These are phyloP conservation scores for Candolleomyces efflorescens DNA, from an alignment of 768 basidiomycete species.

Conservation along the genomic window DNA sequence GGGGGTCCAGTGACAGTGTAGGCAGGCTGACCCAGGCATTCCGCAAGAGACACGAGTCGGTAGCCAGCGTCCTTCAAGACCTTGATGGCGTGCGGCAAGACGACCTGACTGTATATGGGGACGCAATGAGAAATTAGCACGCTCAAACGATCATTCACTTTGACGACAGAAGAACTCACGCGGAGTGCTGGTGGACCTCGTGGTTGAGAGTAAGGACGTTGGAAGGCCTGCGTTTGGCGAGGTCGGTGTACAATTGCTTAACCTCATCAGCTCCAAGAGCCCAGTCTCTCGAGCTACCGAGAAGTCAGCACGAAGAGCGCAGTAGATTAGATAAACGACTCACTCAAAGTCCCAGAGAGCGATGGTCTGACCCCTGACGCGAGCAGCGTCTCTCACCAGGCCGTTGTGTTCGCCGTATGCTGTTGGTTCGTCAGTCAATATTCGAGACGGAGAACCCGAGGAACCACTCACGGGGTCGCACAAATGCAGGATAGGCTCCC, in stretches of 20 bases:
- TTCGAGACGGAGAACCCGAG: not conserved
- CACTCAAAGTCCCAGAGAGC: slow-evolving; percentile 21
- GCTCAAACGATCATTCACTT: slow-evolving; percentile 8
- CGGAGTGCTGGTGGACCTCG: slow-evolving; percentile 19
- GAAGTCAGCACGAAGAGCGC: slow-evolving; percentile 17
- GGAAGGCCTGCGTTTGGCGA: slow-evolving; percentile 20
- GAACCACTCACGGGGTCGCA: slow-evolving; percentile 22
- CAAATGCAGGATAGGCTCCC: slow-evolving; percentile 18
- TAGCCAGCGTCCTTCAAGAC: slow-evolving; percentile 33
- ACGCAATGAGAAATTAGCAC: not conserved
- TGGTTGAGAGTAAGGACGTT: slow-evolving; percentile 36
- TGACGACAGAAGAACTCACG: slow-evolving; percentile 20
- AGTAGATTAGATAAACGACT: not conserved
- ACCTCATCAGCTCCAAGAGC: slow-evolving; percentile 20
- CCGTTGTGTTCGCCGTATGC: slow-evolving; percentile 16
- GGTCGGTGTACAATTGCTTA: slow-evolving; percentile 21
- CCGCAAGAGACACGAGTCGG: slow-evolving; percentile 34
- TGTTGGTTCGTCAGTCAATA: not conserved
- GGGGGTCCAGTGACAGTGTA: slow-evolving; percentile 27
- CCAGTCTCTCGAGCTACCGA: slow-evolving; percentile 32
- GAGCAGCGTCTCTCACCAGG: slow-evolving; percentile 12
- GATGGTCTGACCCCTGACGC: slow-evolving; percentile 10
- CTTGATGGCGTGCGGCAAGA: slow-evolving; percentile 32
- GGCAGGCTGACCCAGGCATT: slow-evolving; percentile 29
- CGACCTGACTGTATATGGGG: slow-evolving; percentile 16